Conservation (phyloP, 352 stramenopile species). For the Halophytophthora batemanensis region DNA sequence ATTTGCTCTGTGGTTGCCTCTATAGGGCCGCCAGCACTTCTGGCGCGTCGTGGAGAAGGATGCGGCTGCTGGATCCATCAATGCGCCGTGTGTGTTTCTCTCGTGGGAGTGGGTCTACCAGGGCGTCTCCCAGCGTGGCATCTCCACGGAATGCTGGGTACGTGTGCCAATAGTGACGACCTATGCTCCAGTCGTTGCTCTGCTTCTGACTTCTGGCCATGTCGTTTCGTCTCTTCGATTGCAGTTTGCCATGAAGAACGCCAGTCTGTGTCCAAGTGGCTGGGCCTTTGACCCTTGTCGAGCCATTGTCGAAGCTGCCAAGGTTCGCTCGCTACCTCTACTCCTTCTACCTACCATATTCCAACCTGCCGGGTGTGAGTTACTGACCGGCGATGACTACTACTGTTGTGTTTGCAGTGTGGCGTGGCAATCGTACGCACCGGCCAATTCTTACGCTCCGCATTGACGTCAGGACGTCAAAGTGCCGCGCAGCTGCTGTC, state of each 20-base stretch:
- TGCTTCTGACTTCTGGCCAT: neutral
- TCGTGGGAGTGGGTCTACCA: conserved; percentile 88
- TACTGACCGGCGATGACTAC: neutral
- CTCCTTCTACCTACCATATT: neutral
- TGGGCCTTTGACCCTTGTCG: conserved; percentile 72
- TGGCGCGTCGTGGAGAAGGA: conserved; percentile 72
- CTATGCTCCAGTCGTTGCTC: no score
- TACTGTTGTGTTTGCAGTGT: conserved; percentile 24
- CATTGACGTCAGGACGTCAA: conserved; percentile 26
- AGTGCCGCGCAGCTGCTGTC: conserved; percentile 43
- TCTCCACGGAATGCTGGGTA: conserved; percentile 83
- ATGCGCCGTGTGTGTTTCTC: conserved; percentile 70
- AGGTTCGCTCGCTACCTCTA: conserved; percentile 28
- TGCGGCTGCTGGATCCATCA: conserved; percentile 25
- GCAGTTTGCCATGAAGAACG: conserved; percentile 84
- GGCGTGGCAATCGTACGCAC: conserved; percentile 69
- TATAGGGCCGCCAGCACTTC: conserved; percentile 72
- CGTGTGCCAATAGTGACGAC: neutral
- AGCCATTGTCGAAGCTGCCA: conserved; percentile 73
- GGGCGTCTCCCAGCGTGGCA: conserved; percentile 73
- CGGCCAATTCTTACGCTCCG: conserved; percentile 62
- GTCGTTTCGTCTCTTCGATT: conserved; percentile 3
- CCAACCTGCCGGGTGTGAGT: neutral
- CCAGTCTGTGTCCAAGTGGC: conserved; percentile 50
- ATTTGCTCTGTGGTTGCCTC: neutral